Base-by-base conservation (phyloP, 2,329 filamentous ascomycete genomes). In the Metarhizium anisopliae region DNA sequence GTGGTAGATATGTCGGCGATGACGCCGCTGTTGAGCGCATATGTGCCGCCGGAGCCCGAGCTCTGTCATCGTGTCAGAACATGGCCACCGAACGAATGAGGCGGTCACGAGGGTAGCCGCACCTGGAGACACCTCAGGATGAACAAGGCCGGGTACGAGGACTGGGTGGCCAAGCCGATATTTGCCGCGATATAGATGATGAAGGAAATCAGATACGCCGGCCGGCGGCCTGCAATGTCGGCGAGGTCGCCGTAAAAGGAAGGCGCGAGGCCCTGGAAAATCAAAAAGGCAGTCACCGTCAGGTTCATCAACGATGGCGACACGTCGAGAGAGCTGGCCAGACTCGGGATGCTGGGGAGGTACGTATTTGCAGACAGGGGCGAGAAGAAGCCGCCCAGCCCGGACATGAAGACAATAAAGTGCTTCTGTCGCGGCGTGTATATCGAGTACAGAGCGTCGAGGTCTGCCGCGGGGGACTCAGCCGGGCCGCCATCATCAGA, bases 1-100 rank as follows among this genome's bases (percentile, higher is more conserved):
- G 74, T 73, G 0, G 80, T 82, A 1, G 76, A 74, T 7, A 84
- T 68, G 59, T 86, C 83, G 1, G 77, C 78, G 6, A 86, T 74
- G 2, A 85, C 76, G 0, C 75, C 82, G 47, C 59, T 63, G 7
- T 62, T 62, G n/a, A 87, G 71, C 0, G 83, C 77, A 13, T 84
- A 72, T 0, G 80, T 83, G 1, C 77, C 77, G 53, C 74, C 77
- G 59, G 74, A 77, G 0, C 82, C 80, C 0, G 73, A 69, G 51
- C 76, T 78, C 35, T 36, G 35, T 7, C 35, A 36, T 36, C 35
- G 13, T 36, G 6, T 36, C 35, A 36, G 25, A 1, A 49, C 6
- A 36, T 36, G 4, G 5, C 35, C 35, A 36, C 35, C 35, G 0
- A 36, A 36, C 4, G 13, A 36, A 0, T 36, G 13, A 36, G 13